Base-by-base conservation (phyloP, 1,284 basidiomycete genomes). In the Ustilago cynodontis region DNA sequence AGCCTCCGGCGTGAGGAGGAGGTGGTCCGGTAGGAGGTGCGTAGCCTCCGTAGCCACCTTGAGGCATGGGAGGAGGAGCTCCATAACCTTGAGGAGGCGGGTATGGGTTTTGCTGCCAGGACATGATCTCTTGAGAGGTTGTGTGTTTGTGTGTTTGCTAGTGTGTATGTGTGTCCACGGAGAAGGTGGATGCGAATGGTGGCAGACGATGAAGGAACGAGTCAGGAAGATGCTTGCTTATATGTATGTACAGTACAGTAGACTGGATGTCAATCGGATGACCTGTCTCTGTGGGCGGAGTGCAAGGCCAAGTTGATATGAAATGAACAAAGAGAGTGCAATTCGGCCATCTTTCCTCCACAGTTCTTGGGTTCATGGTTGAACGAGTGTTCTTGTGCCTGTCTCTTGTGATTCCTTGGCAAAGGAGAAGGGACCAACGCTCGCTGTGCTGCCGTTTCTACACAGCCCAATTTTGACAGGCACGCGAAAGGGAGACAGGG, bases 61-160 rank as follows among this genome's bases (percentile, higher is more conserved):
- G 70, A n/a, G 63, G 68, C 65, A 69, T 61, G 29, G 71, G 64
- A 26, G 77, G 69, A 22, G 69, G 66, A 28, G 69, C 75, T 22
- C 75, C 75, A 59, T 75, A 74, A 41, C 77, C 75, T 39, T 66
- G 68, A 39, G 62, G 74, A 28, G 74, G 74, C 13, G 68, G 74
- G 37, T 72, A 70, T 57, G 63, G 59, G 60, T 71, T 71, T 45
- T 76, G 77, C 37, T 71, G 66, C 77, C 70, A 79, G 47, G 72
- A 76, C 77, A 76, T 79, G 45, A 9, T 43, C 18, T 43, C 7
- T 20, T 43, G 6, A 43, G 41, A 16, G 41, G 41, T 60, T 64
- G 54, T 41, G 24, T 35, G 24, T 28, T 33, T 35, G 7, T 16
- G 13, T 13, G 18, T 28, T 4, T 49, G 31, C 11, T 33, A 11